Conservation (phyloP, 2,329 filamentous ascomycete species). For the Pezicula neosporulosa region DNA sequence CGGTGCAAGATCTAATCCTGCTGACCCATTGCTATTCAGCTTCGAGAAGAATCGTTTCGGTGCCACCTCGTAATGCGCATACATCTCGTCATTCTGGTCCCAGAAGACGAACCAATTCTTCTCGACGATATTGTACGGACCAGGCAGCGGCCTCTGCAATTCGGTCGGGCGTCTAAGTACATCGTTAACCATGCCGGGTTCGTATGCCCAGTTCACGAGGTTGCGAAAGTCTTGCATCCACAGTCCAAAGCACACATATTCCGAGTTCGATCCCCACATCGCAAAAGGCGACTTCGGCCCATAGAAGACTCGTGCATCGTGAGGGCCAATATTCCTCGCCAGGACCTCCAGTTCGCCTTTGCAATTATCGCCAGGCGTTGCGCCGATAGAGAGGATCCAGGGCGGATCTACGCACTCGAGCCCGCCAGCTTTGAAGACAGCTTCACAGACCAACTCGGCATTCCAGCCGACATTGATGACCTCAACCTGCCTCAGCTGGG, state of each 20-base stretch:
- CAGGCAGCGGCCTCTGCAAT: slow-evolving; percentile 43
- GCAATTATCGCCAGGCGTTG: slow-evolving; percentile 42
- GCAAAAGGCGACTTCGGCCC: slow-evolving; percentile 47
- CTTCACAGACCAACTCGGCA: slow-evolving; percentile 46
- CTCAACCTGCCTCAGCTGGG: slow-evolving; percentile 37
- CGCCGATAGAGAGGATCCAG: slow-evolving; percentile 39
- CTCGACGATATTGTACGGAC: slow-evolving; percentile 39
- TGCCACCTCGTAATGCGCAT: slow-evolving; percentile 49
- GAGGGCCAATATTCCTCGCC: slow-evolving; percentile 46
- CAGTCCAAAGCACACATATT: slow-evolving; percentile 52
- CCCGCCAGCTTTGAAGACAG: slow-evolving; percentile 37
- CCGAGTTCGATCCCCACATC: slow-evolving; percentile 53
- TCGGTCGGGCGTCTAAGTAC: slow-evolving; percentile 38
- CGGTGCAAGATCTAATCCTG: slow-evolving; percentile 43
- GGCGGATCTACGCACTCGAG: slow-evolving; percentile 41
- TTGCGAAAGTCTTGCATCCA: slow-evolving; percentile 52
- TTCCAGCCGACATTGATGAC: slow-evolving; percentile 29
- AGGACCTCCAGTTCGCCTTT: slow-evolving; percentile 39
- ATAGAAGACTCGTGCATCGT: slow-evolving; percentile 55
- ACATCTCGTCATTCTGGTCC: slow-evolving; percentile 42
- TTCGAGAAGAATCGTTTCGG: slow-evolving; percentile 48
- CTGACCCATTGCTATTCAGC: slow-evolving; percentile 40
- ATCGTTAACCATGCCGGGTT: slow-evolving; percentile 14
- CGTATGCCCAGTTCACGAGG: slow-evolving; percentile 40
- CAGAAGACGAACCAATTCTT: slow-evolving; percentile 65